Percentiles rank a stretch among this genome's conserved stretches.
Evolutionary conservation across 768 basidiomycete genomes (phyloP).

Genomic region (Suillus hirtellus): DNA sequence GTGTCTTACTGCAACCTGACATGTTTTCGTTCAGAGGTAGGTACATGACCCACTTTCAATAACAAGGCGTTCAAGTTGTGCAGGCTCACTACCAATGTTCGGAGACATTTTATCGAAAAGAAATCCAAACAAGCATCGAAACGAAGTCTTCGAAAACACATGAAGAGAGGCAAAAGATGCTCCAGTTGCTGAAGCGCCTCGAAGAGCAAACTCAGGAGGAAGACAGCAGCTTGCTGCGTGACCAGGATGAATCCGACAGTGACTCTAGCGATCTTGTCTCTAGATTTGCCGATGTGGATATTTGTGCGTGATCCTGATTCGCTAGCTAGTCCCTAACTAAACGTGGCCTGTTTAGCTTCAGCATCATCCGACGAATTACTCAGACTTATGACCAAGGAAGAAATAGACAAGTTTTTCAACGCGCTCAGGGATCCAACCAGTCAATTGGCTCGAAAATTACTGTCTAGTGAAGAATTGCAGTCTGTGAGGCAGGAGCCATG

Average conservation of each 20-base stretch:
- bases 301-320: constrained; percentile 46
- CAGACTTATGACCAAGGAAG: constrained; percentile 57
- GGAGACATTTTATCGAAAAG: constrained; percentile 78
- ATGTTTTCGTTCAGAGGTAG: constrained; percentile 76
- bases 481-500: constrained; percentile 59
- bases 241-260: constrained; percentile 40
- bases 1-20: constrained; percentile 75
- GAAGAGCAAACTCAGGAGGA: constrained; percentile 58
- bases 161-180: constrained; percentile 63
- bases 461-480: constrained; percentile 57
- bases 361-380: constrained; percentile 60
- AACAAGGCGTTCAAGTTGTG: constrained; percentile 4
- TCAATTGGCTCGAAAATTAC: constrained; percentile 56
- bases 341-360: constrained; percentile 42
- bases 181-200: constrained; percentile 70
- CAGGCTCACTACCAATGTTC: constrained; percentile 73
- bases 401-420: constrained; percentile 60
- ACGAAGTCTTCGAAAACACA: constrained; percentile 52
- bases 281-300: constrained; percentile 57
- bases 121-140: constrained; percentile 65
- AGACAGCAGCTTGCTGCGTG: constrained; percentile 32
- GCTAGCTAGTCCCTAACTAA: neutral
- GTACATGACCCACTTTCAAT: constrained; percentile 20
- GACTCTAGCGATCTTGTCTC: constrained; percentile 45
- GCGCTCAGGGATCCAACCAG: constrained; percentile 63